These are phyloP conservation scores for Prunus yedoensis DNA, from an alignment of 331 rosid species.

Conservation along the genomic window DNA sequence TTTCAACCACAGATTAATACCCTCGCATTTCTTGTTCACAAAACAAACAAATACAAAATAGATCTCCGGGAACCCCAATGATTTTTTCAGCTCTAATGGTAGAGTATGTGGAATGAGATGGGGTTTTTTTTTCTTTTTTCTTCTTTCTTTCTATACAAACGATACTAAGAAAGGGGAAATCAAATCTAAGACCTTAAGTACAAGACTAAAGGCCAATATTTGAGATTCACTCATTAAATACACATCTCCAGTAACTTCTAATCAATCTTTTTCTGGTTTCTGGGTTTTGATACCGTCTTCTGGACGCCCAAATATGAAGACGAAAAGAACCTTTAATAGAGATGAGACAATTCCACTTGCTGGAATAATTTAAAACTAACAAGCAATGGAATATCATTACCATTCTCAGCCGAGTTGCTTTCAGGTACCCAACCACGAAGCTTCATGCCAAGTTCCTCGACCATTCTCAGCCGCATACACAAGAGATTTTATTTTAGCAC, in stretches of 20 bases:
- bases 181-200: too few relatives aligned
- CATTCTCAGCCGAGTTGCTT: too few relatives aligned
- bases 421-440: not conserved
- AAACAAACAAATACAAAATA: not conserved
- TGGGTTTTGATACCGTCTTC: not conserved
- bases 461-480: not conserved
- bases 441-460: slow-evolving; percentile 12
- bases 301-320: not conserved
- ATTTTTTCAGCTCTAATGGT: too few relatives aligned
- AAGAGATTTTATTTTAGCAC: not conserved
- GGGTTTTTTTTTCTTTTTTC: too few relatives aligned
- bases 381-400: not conserved
- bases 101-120: too few relatives aligned
- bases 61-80: not conserved
- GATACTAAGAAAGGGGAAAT: too few relatives aligned
- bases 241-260: too few relatives aligned
- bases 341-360: not conserved
- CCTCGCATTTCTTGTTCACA: not conserved
- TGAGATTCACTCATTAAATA: not conserved
- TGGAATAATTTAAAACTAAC: not conserved
- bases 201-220: too few relatives aligned
- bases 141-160: too few relatives aligned
- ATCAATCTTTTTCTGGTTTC: too few relatives aligned
- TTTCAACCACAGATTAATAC: not conserved
- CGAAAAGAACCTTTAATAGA: not conserved